phyloP scores from a whole-genome alignment of 225 moss, liverwort and hornwort genomes.

The Bryum argenteum region DNA sequence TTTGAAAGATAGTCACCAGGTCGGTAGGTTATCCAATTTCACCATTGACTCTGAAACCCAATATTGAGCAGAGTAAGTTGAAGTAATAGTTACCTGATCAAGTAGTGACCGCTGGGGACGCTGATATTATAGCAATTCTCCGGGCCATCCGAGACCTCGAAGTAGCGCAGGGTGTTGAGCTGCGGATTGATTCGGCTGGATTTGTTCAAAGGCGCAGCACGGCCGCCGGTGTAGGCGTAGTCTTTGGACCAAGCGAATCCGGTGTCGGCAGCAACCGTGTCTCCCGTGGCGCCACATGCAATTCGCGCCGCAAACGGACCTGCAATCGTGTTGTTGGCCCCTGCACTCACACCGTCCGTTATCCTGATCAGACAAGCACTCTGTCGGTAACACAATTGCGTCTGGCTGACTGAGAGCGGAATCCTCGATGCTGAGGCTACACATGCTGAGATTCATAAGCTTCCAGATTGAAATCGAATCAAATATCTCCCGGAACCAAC shows the following conservation, averaged over 20 bases:
- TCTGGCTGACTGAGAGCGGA: too few species aligned
- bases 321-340: slow-evolving; percentile 14
- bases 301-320: slow-evolving; percentile 66
- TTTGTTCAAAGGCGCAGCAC: slow-evolving; percentile 52
- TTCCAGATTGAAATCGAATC: too few species aligned
- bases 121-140: slow-evolving; percentile 91
- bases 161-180: slow-evolving; percentile 76
- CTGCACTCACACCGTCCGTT: not conserved
- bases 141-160: slow-evolving; percentile 70
- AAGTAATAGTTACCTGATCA: slow-evolving; percentile 53
- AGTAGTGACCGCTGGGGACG: slow-evolving; percentile 78
- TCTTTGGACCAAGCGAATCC: slow-evolving; percentile 70
- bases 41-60: not conserved
- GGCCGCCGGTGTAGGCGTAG: slow-evolving; percentile 70
- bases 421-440: too few species aligned
- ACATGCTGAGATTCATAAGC: too few species aligned
- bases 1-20: not conserved
- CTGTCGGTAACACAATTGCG: too few species aligned
- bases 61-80: not conserved
- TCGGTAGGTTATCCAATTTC: not conserved
- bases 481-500: too few species aligned
- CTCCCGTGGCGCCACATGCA: slow-evolving; percentile 64
- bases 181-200: slow-evolving; percentile 47
- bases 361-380: slow-evolving; percentile 10
- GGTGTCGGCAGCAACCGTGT: slow-evolving; percentile 54